Conservation (phyloP, 768 basidiomycete species). For the Calocybe gangraenosa region DNA sequence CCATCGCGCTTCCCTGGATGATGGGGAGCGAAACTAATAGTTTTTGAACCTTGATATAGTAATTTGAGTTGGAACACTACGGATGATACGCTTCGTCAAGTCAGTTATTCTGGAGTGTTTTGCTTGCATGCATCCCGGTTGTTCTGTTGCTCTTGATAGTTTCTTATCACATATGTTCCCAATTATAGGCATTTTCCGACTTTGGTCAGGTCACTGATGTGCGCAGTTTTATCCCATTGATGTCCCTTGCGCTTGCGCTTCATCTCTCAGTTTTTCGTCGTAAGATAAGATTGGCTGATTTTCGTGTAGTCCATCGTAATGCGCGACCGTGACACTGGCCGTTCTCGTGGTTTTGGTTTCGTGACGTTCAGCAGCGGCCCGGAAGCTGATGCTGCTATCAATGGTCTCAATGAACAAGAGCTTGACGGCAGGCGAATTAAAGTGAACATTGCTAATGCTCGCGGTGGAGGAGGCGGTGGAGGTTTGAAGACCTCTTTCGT, state of each 20-base stretch:
- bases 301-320: slow-evolving; percentile 86
- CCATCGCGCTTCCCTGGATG: slow-evolving; percentile 43
- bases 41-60: slow-evolving; percentile 58
- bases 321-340: slow-evolving; percentile 97
- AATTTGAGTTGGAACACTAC: slow-evolving; percentile 96
- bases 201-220: slow-evolving; percentile 91
- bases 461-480: slow-evolving; percentile 49
- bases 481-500: slow-evolving; percentile 17
- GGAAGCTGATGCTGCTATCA: slow-evolving; percentile 81
- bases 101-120: slow-evolving; percentile 56
- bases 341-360: slow-evolving; percentile 96
- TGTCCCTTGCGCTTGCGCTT: slow-evolving; percentile 16
- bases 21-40: slow-evolving; percentile 55
- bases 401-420: slow-evolving; percentile 78
- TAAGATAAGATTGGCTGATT: slow-evolving; percentile 37
- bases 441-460: slow-evolving; percentile 79
- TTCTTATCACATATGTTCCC: slow-evolving; percentile 48
- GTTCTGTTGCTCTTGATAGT: slow-evolving; percentile 31
- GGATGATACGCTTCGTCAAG: slow-evolving; percentile 85
- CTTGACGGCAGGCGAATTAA: slow-evolving; percentile 92
- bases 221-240: slow-evolving; percentile 49
- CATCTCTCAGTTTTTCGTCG: slow-evolving; percentile 16
- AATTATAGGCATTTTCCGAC: slow-evolving; percentile 75
- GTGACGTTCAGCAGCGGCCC: slow-evolving; percentile 62
- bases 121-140: slow-evolving; percentile 25